Percentiles rank a stretch among this genome's conserved stretches.
These are phyloP conservation scores for Dendrobium officinale DNA, from an alignment of 106 monocot species.

Conservation along the genomic window DNA sequence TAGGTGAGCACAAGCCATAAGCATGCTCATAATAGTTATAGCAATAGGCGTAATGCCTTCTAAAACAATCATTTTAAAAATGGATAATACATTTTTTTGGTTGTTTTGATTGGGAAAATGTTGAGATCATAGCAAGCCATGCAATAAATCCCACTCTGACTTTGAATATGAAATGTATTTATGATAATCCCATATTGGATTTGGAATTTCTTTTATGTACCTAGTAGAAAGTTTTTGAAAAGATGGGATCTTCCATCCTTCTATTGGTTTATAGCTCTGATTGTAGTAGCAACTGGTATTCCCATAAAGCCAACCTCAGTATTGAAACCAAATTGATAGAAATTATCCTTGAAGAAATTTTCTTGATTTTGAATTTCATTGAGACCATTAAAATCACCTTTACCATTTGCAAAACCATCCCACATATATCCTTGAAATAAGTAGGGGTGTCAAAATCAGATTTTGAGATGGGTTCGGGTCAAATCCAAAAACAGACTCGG, in stretches of 20 bases:
- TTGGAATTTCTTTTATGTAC: slow-evolving; percentile 70
- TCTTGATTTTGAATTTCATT: slow-evolving; percentile 87
- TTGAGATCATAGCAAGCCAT: no score
- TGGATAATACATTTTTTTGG: no score
- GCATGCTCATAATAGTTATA: no score
- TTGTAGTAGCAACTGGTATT: slow-evolving; percentile 81
- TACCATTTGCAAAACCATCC: slow-evolving; percentile 97
- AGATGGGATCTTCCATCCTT: slow-evolving; percentile 78
- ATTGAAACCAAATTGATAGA: slow-evolving; percentile 80
- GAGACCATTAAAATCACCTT: slow-evolving; percentile 87
- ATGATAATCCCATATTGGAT: slow-evolving; percentile 94
- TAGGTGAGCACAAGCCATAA: no score
- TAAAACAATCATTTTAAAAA: no score
- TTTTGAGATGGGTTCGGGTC: no score
- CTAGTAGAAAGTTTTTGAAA: slow-evolving; percentile 45
- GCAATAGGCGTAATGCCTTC: no score
- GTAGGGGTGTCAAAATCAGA: no score
- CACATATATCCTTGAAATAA: slow-evolving; percentile 93
- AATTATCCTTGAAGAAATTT: slow-evolving; percentile 81
- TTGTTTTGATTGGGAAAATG: no score
- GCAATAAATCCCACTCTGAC: slow-evolving; percentile 39
- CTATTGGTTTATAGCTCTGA: slow-evolving; percentile 84
- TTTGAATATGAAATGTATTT: slow-evolving; percentile 94
- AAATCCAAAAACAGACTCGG: no score
- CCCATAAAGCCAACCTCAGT: slow-evolving; percentile 95